Evolutionary conservation across 2,329 filamentous ascomycete genomes (phyloP).

Genomic region (Fusarium sp.): DNA sequence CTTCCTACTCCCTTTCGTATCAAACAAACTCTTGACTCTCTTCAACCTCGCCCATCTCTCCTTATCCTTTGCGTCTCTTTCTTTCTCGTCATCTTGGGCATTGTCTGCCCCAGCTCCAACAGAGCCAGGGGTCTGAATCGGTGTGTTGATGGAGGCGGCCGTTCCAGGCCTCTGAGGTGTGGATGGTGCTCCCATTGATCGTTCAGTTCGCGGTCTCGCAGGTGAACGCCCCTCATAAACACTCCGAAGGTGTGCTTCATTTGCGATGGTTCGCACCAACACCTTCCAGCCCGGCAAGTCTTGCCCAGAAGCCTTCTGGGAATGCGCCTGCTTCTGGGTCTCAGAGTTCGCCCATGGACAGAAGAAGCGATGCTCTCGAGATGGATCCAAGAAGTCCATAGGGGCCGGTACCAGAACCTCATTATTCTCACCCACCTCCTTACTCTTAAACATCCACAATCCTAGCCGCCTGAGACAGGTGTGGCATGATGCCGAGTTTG

Average conservation of each 20-base stretch:
- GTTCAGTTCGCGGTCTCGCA: constrained; percentile 19
- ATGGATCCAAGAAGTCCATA: constrained; percentile 73
- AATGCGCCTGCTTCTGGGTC: constrained; percentile 61
- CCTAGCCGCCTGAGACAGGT: constrained; percentile 90
- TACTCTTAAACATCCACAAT: constrained; percentile 92
- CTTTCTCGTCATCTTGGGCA: constrained; percentile 53
- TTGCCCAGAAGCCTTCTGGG: constrained; percentile 47
- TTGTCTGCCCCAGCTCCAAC: constrained; percentile 16
- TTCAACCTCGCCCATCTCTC: constrained; percentile 77
- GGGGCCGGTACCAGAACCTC: constrained; percentile 66
- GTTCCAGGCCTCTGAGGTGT: constrained; percentile 36
- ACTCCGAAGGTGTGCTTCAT: constrained; percentile 64
- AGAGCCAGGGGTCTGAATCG: constrained; percentile 22
- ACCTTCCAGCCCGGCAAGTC: constrained; percentile 64
- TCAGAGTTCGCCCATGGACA: constrained; percentile 79
- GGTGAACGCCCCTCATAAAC: constrained; percentile 46
- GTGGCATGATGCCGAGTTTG: constrained; percentile 80
- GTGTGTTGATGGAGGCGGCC: constrained; percentile 20
- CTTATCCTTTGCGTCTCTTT: constrained; percentile 69
- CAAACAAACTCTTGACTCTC: constrained; percentile 76
- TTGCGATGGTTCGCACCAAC: constrained; percentile 63
- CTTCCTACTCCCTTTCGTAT: constrained; percentile 69
- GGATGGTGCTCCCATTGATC: constrained; percentile 24
- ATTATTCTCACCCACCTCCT: constrained; percentile 66
- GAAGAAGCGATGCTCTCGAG: constrained; percentile 81